A percentile compares a stretch with the other conserved stretches of the same genome.
Conservation (phyloP, 2,329 filamentous ascomycete species). For the Pseudogymnoascus sp. region DNA sequence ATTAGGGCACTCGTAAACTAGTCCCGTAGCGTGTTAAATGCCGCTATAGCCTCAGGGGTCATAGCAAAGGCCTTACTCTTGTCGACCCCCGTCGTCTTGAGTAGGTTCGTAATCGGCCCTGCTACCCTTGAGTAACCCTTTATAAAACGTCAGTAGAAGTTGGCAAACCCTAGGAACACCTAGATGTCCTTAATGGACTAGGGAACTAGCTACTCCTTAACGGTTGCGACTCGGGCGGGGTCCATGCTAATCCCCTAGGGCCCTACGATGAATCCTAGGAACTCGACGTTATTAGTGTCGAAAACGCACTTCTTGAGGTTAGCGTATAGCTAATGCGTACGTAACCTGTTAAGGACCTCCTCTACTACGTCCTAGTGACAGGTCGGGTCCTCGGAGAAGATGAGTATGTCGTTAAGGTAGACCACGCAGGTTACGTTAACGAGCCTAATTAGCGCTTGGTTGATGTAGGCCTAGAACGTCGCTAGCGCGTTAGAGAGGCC, state of each 20-base stretch:
- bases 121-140: conserved; percentile 19
- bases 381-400: neutral
- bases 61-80: no score
- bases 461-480: conserved; percentile 10
- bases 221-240: conserved; percentile 6
- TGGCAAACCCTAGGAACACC: conserved; percentile 23
- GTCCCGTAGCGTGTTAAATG: no score
- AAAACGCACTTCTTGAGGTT: conserved; percentile 14
- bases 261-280: conserved; percentile 14
- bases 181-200: conserved; percentile 18
- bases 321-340: neutral
- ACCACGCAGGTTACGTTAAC: conserved; percentile 3
- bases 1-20: neutral
- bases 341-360: neutral
- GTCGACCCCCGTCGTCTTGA: neutral
- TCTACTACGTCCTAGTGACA: neutral
- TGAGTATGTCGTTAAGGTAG: conserved; percentile 15
- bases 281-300: conserved; percentile 12
- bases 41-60: no score
- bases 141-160: no score
- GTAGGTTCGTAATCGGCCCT: neutral
- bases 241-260: conserved; percentile 15
- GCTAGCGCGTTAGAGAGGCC: no score
- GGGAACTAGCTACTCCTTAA: conserved; percentile 15
- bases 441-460: neutral